Conservation (phyloP, 441 rosid species). For the Corymbia citriodora region DNA sequence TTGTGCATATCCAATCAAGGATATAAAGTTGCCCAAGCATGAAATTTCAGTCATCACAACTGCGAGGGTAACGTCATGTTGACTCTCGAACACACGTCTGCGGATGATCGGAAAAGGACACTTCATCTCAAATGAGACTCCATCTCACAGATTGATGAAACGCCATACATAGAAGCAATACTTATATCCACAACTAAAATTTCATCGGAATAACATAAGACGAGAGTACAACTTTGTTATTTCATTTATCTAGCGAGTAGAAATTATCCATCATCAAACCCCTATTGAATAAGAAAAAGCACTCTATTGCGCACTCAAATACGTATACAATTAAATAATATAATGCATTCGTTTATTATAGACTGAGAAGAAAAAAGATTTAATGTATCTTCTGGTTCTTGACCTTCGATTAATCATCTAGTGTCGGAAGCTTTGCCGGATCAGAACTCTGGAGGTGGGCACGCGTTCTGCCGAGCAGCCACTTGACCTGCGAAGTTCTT, state of each 20-base stretch:
- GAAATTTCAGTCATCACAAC: not conserved
- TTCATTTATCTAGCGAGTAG: not conserved
- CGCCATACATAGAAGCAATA: not conserved
- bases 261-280: not conserved
- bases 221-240: not conserved
- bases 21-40: not conserved
- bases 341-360: not conserved
- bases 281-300: not conserved
- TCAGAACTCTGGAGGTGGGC: not conserved
- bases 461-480: not conserved
- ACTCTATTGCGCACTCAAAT: not conserved
- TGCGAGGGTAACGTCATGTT: not conserved
- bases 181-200: not conserved
- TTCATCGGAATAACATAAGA: not conserved
- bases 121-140: not conserved
- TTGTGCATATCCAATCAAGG: not conserved
- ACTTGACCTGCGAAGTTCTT: slow-evolving; percentile 16
- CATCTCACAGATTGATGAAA: not conserved
- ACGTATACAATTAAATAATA: not conserved
- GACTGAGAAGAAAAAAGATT: not conserved
- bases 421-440: not conserved
- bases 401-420: not conserved
- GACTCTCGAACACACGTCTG: not conserved
- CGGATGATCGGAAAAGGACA: not conserved
- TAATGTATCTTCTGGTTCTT: not conserved